Base-by-base conservation (phyloP, 164 flowering plant species). In the Aristolochia contorta region DNA sequence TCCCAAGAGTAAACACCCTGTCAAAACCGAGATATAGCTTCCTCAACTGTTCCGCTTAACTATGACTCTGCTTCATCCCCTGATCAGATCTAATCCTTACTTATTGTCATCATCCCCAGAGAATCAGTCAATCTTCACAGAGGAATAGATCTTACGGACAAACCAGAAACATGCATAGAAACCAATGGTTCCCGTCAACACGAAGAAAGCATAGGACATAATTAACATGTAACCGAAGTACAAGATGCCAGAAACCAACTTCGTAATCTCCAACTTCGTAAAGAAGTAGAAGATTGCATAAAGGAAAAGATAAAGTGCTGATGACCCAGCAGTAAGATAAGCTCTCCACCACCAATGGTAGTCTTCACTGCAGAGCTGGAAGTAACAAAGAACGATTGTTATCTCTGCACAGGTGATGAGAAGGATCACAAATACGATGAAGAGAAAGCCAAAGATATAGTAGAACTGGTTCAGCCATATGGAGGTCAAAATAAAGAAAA, bases 311-410 rank as follows among this genome's bases (percentile, higher is more conserved):
- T 87, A 87, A 2, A 85, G 58, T 9, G 95, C 91, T 25, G 91
- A 87, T 23, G 95, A 87, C n/a, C 91, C 95, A 20, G 95, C 83
- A 12, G 91, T 87, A 66, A 87, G 66, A 72, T 87, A 87, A 33
- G 95, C 84, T 59, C 91, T 83, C 95, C 91, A 87, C 95, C 95
- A 87, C 95, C 95, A 87, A 58, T 83, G 66, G 67, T 87, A 85
- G 71, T 87, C 95, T 65, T 87, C 91, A 58, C 95, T 85, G 80
- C 95, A 87, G 58, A 87, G 67, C 74, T 87, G 95, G 85, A 87
- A 87, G 79, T 87, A 87, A 74, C 95, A 87, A 37, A 87, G 91
- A 63, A 87, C 95, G 16, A 87, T 72, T 1, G 91, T 82, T 9
- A 87, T 87, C 83, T 87, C 95, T 0, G 95, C 91, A 59, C 89